phyloP scores from a whole-genome alignment of 1,139 yeast genomes.

The Geotrichum bryndzae region DNA sequence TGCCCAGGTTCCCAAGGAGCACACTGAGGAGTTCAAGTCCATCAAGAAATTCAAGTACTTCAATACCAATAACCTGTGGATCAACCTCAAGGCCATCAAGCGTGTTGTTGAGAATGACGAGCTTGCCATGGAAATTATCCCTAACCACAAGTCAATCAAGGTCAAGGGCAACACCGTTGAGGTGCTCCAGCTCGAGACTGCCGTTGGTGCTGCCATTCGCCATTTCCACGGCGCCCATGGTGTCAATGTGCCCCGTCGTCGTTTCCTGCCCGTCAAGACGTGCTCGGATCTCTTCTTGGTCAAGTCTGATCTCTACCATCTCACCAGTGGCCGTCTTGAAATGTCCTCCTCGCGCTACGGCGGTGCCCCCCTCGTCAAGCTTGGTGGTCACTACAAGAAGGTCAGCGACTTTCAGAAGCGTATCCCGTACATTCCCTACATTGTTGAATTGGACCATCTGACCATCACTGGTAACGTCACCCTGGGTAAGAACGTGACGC shows the following conservation, averaged over 20 bases:
- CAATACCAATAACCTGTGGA: slow-evolving; percentile 97
- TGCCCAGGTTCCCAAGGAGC: slow-evolving; percentile 98
- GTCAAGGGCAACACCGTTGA: slow-evolving; percentile 72
- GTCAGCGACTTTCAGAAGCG: slow-evolving; percentile 86
- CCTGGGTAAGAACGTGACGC: slow-evolving; percentile 82
- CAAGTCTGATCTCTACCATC: slow-evolving; percentile 87
- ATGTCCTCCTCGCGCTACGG: slow-evolving; percentile 76
- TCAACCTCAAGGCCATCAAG: slow-evolving; percentile 88
- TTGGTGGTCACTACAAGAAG: slow-evolving; percentile 94
- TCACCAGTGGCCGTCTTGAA: slow-evolving; percentile 87
- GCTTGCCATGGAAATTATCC: slow-evolving; percentile 88
- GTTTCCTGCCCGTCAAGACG: slow-evolving; percentile 97
- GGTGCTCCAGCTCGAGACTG: slow-evolving; percentile 94
- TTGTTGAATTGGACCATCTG: slow-evolving; percentile 91
- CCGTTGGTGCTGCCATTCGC: slow-evolving; percentile 98
- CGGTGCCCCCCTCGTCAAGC: slow-evolving; percentile 91
- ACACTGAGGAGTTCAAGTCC: slow-evolving; percentile 95
- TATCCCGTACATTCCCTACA: slow-evolving; percentile 93
- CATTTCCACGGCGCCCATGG: slow-evolving; percentile 95
- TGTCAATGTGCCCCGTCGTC: slow-evolving; percentile 94
- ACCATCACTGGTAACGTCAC: slow-evolving; percentile 95
- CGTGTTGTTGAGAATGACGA: slow-evolving; percentile 81
- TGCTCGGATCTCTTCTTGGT: slow-evolving; percentile 91
- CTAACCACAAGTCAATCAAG: slow-evolving; percentile 79
- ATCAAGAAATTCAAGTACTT: slow-evolving; percentile 96